A percentile compares a stretch with the other conserved stretches of the same genome.
Evolutionary conservation across 1,284 basidiomycete species (phyloP).

Genomic region (Rhodotorula mucilaginosa): DNA sequence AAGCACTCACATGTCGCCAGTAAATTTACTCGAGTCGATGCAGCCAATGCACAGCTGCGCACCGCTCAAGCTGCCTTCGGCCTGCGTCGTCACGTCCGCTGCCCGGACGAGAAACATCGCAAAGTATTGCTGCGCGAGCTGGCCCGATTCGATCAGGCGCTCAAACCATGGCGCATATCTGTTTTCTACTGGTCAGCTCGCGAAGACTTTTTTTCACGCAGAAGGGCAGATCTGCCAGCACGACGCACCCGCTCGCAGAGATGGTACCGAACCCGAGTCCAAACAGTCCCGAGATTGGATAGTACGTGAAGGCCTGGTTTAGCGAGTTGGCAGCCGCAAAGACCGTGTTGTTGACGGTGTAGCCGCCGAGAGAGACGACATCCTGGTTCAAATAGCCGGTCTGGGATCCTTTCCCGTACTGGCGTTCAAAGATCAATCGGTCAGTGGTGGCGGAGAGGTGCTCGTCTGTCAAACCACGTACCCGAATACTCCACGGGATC

Average conservation of each 20-base stretch:
- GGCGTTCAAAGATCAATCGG: neutral
- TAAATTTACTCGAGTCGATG: conserved; percentile 32
- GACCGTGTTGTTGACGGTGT: conserved; percentile 20
- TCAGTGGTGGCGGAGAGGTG: neutral
- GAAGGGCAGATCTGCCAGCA: neutral
- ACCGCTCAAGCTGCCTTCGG: conserved; percentile 25
- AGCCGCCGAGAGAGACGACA: conserved; percentile 20
- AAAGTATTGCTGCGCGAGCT: conserved; percentile 33
- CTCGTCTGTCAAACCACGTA: neutral
- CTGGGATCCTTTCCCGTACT: conserved; percentile 19
- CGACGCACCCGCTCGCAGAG: conserved; percentile 12
- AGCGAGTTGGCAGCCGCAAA: conserved; percentile 23
- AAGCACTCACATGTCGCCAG: conserved; percentile 25
- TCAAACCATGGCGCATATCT: conserved; percentile 35
- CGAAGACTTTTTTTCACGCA: neutral
- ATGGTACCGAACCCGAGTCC: conserved; percentile 24
- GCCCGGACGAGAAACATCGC: conserved; percentile 27
- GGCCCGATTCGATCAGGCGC: conserved; percentile 26
- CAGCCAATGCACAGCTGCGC: conserved; percentile 39
- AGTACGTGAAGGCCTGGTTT: conserved; percentile 25
- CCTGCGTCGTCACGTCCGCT: conserved; percentile 18
- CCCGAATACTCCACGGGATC: conserved; percentile 16
- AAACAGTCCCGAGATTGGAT: conserved; percentile 25
- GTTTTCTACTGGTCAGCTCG: too few relatives aligned
- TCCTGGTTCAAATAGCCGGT: conserved; percentile 20